Conservation (phyloP, 1,284 basidiomycete species). For the Marasmius tenuissimus region DNA sequence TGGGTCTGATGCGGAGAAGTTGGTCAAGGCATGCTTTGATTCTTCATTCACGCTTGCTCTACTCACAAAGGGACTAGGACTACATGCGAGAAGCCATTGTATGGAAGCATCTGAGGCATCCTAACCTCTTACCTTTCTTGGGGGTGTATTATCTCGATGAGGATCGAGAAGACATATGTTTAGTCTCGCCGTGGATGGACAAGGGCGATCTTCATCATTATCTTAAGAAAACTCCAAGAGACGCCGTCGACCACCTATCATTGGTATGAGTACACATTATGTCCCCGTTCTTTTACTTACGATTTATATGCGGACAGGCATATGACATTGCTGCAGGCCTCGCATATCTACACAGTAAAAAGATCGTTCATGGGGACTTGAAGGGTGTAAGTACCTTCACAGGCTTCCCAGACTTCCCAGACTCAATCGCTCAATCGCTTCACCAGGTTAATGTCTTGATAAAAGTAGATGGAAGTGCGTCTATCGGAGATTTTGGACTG, state of each 20-base stretch:
- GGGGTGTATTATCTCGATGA: constrained; percentile 4
- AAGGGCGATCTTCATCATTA: constrained; percentile 1
- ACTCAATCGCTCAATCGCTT: not conserved
- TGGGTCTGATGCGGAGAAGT: too few species aligned
- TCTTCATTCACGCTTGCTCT: not conserved
- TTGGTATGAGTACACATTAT: not conserved
- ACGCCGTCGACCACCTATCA: not conserved
- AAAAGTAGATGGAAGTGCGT: not conserved
- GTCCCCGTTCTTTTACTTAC: not conserved
- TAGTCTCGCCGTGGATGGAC: constrained; percentile 7
- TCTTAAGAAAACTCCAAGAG: not conserved
- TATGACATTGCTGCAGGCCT: not conserved
- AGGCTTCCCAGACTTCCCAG: not conserved
- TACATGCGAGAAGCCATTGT: not conserved
- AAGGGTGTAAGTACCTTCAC: not conserved
- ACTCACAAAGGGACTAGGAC: not conserved
- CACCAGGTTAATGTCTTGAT: not conserved
- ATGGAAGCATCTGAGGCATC: constrained; percentile 1
- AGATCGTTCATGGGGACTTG: constrained; percentile 1
- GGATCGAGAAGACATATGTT: constrained; percentile 11
- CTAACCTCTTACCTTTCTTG: not conserved
- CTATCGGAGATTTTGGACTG: not conserved
- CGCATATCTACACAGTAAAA: not conserved
- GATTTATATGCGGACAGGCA: not conserved
- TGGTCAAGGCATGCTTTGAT: not conserved